Base-by-base conservation (phyloP, 345 rosid genomes). In the Boechera retrofracta region DNA sequence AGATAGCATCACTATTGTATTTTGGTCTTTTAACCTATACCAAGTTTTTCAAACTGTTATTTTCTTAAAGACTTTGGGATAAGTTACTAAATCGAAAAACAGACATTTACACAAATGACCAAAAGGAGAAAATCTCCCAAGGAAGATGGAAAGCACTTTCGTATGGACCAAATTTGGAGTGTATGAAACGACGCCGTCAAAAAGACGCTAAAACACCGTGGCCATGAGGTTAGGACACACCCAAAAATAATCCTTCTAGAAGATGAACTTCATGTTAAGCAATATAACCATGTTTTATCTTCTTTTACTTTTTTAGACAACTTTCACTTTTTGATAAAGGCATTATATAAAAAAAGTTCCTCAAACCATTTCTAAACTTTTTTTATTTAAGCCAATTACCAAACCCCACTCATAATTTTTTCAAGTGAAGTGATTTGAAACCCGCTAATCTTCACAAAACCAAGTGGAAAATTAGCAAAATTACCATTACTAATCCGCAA, bases 71-170 rank as follows among this genome's bases (percentile, higher is more conserved):
- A 44, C 13, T 70, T 44, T 11, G 1, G 32, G 24, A 56, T 42
- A 56, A 64, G 21, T n/a, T 12, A 29, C 13, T 11, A 41, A 33
- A 15, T 26, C 8, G 28, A n/a, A 31, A 44, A 63, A 24, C 13
- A 38, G 12, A 52, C 35, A 2, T 38, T 4, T 4, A 42, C 36
- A 44, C 18, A 16, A 11, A 44, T 70, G 53, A 70, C 35, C 1
- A 45, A 9, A 3, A 10, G 7, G 18, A 33, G 3, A 68, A 26
- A 28, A 55, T 4, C 1, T 6, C 6, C 7, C 0, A 62, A 39
- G 32, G 26, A 48, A 35, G 64, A 69, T 55, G 8, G 64, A 57
- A 72, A 35, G 49, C 49, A 71, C 38, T 72, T 60, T 60, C 49
- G n/a, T 29, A 44, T 9, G 41, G n/a, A 57, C 16, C 55, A 45